Base-by-base conservation (phyloP, 139 green algal genomes). In the Chlorella sp. region DNA sequence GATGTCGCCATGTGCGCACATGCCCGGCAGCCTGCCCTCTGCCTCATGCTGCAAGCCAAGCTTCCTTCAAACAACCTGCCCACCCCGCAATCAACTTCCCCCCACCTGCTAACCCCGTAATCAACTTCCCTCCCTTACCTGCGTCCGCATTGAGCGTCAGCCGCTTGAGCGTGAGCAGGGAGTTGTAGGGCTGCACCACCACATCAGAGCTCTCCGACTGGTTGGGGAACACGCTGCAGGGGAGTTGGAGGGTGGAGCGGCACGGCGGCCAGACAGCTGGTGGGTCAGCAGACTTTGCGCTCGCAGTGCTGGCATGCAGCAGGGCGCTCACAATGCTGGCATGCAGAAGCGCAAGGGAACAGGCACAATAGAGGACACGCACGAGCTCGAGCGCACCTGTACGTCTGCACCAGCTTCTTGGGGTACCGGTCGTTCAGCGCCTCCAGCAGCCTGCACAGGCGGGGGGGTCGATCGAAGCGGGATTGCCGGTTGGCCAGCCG, bases 141-240 rank as follows among this genome's bases (percentile, higher is more conserved):
- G 94, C 94, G 83, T 99, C 96, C 0, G 94, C 94, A 83, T 99
- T 95, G 40, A 98, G 91, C 16, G 95, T 96, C 6, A 99, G 91
- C 0, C 97, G 93, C 90, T 99, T 99, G 20, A 99, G 93, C 11
- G 97, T 99, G 32, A 99, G 94, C 84, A 99, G 84, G 11, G 91
- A 96, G 93, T 99, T 99, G 94, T 99, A 99, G 14, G 97, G 97
- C 93, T 99, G 97, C 54, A 99, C 97, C 22, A 99, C 97, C 72
- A 99, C 97, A 86, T 99, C 97, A 48, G 88, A 94, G 0, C 89
- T 94, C 88, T 99, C 97, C 28, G 93, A 95, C 91, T 99, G 97
- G 89, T 99, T 99, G 51, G 97, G 97, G 81, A 99, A 99, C 68
- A 99, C 97, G 68, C 92, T 97, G 94, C 84, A 14, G 36, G 28